phyloP scores from a whole-genome alignment of 768 basidiomycete genomes.

The Cyathus striatus region DNA sequence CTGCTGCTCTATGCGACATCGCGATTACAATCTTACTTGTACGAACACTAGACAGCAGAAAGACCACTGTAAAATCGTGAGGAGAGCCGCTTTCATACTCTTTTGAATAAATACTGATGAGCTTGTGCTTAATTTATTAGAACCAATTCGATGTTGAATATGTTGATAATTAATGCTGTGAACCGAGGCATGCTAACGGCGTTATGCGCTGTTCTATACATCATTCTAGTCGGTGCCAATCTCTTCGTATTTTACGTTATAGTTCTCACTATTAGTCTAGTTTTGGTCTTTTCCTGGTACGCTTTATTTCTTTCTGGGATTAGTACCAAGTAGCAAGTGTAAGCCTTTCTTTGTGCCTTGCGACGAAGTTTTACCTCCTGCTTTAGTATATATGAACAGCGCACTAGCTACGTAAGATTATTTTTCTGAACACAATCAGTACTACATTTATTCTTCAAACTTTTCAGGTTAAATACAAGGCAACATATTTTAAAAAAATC shows the following conservation, averaged over 20 bases:
- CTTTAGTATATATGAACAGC: not conserved
- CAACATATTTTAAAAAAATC: too few species aligned
- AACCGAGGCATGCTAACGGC: conserved; percentile 16
- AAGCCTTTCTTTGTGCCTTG: not conserved
- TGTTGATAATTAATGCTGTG: conserved; percentile 13
- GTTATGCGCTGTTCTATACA: conserved; percentile 9
- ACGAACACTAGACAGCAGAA: conserved; percentile 6
- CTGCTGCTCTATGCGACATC: conserved; percentile 10
- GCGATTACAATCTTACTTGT: conserved; percentile 10
- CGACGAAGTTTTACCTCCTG: not conserved
- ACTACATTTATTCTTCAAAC: too few species aligned
- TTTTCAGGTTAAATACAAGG: too few species aligned
- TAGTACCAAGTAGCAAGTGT: conserved; percentile 15
- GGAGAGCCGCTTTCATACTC: not conserved
- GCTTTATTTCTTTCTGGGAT: conserved; percentile 16
- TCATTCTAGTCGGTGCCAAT: conserved; percentile 10
- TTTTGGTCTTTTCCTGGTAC: conserved; percentile 12
- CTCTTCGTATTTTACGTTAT: not conserved
- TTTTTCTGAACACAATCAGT: too few species aligned
- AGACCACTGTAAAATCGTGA: conserved; percentile 7
- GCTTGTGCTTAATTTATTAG: conserved; percentile 2
- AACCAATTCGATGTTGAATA: conserved; percentile 14
- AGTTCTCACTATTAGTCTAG: conserved; percentile 3
- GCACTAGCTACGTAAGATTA: not conserved
- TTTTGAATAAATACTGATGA: not conserved